Evolutionary conservation across 371 early-diverging fungal species (phyloP).

Genomic region (Mucor piriformis): DNA sequence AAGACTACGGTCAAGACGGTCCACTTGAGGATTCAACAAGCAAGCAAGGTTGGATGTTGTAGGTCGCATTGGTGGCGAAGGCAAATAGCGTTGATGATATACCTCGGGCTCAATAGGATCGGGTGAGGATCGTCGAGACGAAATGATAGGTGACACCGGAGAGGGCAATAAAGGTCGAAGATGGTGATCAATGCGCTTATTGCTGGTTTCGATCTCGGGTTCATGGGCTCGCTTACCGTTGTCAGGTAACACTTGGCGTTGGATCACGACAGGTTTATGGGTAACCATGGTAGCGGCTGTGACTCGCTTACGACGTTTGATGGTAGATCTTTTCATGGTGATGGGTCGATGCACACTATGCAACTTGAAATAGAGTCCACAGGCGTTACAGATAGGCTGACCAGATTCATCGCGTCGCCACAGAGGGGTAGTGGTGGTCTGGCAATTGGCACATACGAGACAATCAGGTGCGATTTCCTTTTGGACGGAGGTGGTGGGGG

Average conservation of each 20-base stretch:
- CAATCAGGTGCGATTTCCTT: conserved; percentile 1
- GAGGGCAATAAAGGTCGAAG: conserved; percentile 36
- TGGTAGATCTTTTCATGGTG: conserved; percentile 57
- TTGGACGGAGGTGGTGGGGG: neutral
- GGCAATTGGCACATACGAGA: conserved; percentile 73
- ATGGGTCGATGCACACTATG: conserved; percentile 67
- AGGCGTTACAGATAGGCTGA: conserved; percentile 78
- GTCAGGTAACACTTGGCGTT: conserved; percentile 4
- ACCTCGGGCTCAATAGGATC: conserved; percentile 49
- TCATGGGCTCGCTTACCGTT: conserved; percentile 10
- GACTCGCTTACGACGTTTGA: conserved; percentile 58
- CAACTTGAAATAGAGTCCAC: conserved; percentile 78
- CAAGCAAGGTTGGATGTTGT: conserved; percentile 30
- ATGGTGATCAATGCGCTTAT: conserved; percentile 32
- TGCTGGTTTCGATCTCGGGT: conserved; percentile 1
- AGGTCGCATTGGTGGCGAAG: conserved; percentile 48
- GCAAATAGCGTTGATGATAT: conserved; percentile 35
- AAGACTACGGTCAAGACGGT: conserved; percentile 23
- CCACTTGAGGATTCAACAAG: conserved; percentile 37
- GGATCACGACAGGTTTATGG: conserved; percentile 23
- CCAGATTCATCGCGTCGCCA: conserved; percentile 80
- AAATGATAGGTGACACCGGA: conserved; percentile 1
- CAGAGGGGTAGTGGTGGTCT: conserved; percentile 76
- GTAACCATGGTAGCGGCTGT: conserved; percentile 29
- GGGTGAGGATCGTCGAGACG: conserved; percentile 6